Evolutionary conservation across 2,329 filamentous ascomycete species (phyloP), one percentile per base, ranked within the genome.

Genomic region (Claviceps sp.): DNA sequence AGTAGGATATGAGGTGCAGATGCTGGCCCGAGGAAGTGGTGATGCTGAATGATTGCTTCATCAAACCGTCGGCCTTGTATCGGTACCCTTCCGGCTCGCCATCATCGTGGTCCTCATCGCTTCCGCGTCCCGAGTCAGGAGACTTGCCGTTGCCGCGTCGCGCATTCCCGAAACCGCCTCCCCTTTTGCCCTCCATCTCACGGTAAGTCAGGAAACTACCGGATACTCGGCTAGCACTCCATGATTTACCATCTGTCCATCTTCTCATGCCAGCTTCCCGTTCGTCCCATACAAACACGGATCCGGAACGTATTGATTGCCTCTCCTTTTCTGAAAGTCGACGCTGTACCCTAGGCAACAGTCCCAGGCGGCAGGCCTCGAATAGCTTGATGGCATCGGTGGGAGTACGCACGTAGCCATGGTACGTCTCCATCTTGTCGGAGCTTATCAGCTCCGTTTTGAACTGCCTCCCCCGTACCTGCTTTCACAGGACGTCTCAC

Each of bases 11-110:
- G 49, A 98, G 78, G 70, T 98, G 93, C 2, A 98, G 81, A 65
- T 97, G 93, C 62, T 96, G 89, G 58, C 89, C 62, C 40, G 77
- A 83, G 1, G 87, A 89, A 1, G 93, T 97, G 22, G 90, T 96
- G 70, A 98, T 97, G 71, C 91, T 97, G 76, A 97, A 98, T 0
- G 93, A 97, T 70, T 98, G 93, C 78, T 98, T 98, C 89, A 97
- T 96, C 4, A 98, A 78, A 0, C 93, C 93, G 62, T 98, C 93
- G 9, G 85, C 87, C 75, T 96, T 98, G 71, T 95, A 95, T 57
- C 89, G 77, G 67, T 95, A 95, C 43, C 89, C 89, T 66, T 95
- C 89, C 0, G 87, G 88, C 62, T 94, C 89, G 59, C 81, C 85
- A 51, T 87, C 84, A 57, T 89, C 85, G 48, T 87, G 87, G 60